Evolutionary conservation across 352 stramenopile species (phyloP).

Genomic region (Globisporangium polare): DNA sequence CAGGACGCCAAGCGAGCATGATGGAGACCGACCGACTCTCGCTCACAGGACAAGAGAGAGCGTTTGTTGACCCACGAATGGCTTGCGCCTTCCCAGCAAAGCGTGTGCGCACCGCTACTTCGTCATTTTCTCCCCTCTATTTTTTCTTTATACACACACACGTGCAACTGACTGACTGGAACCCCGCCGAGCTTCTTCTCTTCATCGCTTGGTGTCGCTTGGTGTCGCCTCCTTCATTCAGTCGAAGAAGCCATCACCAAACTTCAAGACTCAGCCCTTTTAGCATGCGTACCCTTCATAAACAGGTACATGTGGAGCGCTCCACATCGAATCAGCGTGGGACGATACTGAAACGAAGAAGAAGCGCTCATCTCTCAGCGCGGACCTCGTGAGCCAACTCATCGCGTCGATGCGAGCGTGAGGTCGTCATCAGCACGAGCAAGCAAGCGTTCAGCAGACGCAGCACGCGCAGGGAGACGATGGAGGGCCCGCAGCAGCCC

Average conservation of each 20-base stretch:
- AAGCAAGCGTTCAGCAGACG: not conserved
- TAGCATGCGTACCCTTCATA: not conserved
- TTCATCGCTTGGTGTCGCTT: no score
- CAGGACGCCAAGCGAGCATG: not conserved
- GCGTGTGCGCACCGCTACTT: not conserved
- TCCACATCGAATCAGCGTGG: not conserved
- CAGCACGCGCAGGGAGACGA: slow-evolving; percentile 12
- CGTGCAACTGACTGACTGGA: not conserved
- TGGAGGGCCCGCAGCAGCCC: slow-evolving; percentile 31
- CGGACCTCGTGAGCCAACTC: not conserved
- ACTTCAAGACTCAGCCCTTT: not conserved
- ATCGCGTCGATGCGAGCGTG: not conserved
- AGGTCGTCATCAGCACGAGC: slow-evolving; percentile 5
- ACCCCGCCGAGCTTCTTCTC: not conserved
- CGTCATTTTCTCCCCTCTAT: not conserved
- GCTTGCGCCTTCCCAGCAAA: not conserved
- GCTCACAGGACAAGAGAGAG: no score
- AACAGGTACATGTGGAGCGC: slow-evolving; percentile 6
- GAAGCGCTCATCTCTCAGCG: not conserved
- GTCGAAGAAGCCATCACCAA: not conserved
- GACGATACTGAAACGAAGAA: not conserved
- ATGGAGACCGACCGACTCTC: not conserved
- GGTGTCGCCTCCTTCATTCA: not conserved
- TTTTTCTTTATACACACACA: not conserved
- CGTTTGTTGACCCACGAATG: slow-evolving; percentile 2